These are phyloP conservation scores for Eimeria praecox DNA, from an alignment of 169 alveolate genomes.

Conservation along the genomic window DNA sequence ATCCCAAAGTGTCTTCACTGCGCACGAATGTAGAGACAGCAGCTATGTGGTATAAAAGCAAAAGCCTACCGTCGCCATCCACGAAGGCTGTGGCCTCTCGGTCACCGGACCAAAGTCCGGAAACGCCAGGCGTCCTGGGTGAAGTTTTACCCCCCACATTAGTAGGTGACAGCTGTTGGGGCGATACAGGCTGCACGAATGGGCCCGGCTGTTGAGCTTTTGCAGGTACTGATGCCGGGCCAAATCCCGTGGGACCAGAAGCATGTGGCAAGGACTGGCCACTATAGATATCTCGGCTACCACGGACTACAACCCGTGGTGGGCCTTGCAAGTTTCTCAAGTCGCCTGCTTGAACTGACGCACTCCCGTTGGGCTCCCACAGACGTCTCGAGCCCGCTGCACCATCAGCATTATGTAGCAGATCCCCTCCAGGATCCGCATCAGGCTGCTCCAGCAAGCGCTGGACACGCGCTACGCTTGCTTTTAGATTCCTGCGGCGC, in stretches of 20 bases:
- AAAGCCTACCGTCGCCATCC: slow-evolving; percentile 41
- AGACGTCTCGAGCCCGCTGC: slow-evolving; percentile 43
- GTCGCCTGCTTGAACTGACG: not conserved
- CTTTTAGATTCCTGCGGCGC: slow-evolving; percentile 68
- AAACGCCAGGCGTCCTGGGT: slow-evolving; percentile 11
- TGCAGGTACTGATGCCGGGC: not conserved
- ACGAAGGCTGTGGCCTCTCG: slow-evolving; percentile 15
- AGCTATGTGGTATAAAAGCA: not conserved
- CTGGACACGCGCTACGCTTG: slow-evolving; percentile 69
- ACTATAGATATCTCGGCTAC: not conserved
- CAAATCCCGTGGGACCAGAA: not conserved
- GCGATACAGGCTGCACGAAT: slow-evolving; percentile 6
- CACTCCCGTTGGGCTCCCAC: slow-evolving; percentile 57
- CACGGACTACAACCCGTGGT: slow-evolving; percentile 45
- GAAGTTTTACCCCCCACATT: not conserved
- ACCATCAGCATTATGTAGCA: slow-evolving; percentile 14
- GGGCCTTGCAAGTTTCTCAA: slow-evolving; percentile 2
- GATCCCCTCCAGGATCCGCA: not conserved
- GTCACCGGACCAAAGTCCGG: slow-evolving; percentile 14
- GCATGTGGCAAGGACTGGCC: not conserved
- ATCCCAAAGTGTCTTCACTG: not conserved
- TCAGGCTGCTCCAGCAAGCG: slow-evolving; percentile 67
- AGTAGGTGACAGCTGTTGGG: slow-evolving; percentile 37
- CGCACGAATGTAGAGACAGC: not conserved
- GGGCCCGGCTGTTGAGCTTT: not conserved